Percentiles rank a stretch among this genome's conserved stretches.
Evolutionary conservation across 148 eudicot genomes (phyloP).

Genomic region (Heliamphora exappendiculata): DNA sequence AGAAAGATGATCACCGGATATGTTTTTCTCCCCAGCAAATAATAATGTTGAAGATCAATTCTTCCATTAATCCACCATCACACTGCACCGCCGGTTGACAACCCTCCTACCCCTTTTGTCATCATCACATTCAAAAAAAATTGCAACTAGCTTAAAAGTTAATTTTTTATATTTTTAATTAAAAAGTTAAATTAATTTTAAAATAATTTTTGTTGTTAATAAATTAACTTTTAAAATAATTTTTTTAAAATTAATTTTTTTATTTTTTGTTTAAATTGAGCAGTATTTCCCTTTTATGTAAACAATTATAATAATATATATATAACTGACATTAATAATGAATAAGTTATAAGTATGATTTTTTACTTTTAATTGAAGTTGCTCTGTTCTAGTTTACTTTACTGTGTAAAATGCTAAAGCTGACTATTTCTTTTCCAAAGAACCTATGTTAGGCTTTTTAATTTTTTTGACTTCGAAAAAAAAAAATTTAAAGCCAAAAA

Average conservation of each 20-base stretch:
- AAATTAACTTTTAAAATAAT: neutral
- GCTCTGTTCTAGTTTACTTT: too few relatives aligned
- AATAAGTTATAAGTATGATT: too few relatives aligned
- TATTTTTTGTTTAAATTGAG: neutral
- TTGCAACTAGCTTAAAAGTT: conserved; percentile 25
- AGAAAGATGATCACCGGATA: neutral
- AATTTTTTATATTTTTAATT: too few relatives aligned
- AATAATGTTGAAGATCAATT: neutral
- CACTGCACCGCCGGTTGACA: conserved; percentile 47
- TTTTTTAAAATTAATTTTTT: neutral
- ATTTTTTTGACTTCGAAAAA: too few relatives aligned
- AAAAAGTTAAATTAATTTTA: conserved; percentile 10
- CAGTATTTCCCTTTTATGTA: neutral
- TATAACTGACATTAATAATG: too few relatives aligned
- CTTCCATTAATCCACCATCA: conserved; percentile 31
- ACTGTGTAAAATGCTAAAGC: too few relatives aligned
- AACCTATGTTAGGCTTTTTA: too few relatives aligned
- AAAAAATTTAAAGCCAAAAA: too few relatives aligned
- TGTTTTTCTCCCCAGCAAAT: neutral
- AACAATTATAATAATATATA: too few relatives aligned
- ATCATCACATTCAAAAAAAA: conserved; percentile 35
- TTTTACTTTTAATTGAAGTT: too few relatives aligned
- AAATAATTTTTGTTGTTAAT: neutral
- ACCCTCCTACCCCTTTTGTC: conserved; percentile 24
- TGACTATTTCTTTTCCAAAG: too few relatives aligned